Evolutionary conservation across 371 early-diverging fungal species (phyloP), one percentile per base, ranked within the genome.

Genomic region (Blakeslea trispora): DNA sequence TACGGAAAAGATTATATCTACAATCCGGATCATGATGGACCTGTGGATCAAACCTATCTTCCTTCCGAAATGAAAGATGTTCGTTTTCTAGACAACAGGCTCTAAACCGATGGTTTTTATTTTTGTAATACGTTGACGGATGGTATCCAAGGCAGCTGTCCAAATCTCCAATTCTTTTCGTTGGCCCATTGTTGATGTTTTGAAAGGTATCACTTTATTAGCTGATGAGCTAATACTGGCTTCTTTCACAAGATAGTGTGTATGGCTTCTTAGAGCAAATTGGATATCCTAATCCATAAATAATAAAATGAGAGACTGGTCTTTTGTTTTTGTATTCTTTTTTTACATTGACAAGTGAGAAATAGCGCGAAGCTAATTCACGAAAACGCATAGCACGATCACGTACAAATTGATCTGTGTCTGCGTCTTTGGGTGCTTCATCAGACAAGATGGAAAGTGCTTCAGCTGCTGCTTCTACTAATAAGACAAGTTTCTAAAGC

Each of bases 1-100:
- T 94, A 91, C 61, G 84, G 84, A 1, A 57, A 84, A 42, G 92
- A 81, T 1, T 94, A 94, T 74, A 89, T 88, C 57, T 94, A 93
- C 64, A 91, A 90, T 62, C 94, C 95, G 4, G 87, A 85, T 57
- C 88, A 77, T 53, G 77, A 78, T 9, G 86, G 63, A n/a, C 87
- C 88, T 0, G 84, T 91, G 0, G 83, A 91, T 6, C 93, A 92
- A 55, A 82, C 80, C 4, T 93, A 91, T 69, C 69, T 93, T 1
- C 93, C 93, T 9, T 81, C 78, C 19, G 86, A 81, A 24, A 48
- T 89, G n/a, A 68, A 72, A 52, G 63, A 59, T 35, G 56, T 65
- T 17, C 71, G 78, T 21, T 91, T 88, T 60, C 63, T 91, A 28
- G 77, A 77, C 32, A 50, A n/a, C n/a, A n/a, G n/a, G n/a, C n/a